A percentile compares a stretch with the other conserved stretches of the same genome.
Conservation (phyloP, 768 basidiomycete genomes). For the Amanita subjunquillea region DNA sequence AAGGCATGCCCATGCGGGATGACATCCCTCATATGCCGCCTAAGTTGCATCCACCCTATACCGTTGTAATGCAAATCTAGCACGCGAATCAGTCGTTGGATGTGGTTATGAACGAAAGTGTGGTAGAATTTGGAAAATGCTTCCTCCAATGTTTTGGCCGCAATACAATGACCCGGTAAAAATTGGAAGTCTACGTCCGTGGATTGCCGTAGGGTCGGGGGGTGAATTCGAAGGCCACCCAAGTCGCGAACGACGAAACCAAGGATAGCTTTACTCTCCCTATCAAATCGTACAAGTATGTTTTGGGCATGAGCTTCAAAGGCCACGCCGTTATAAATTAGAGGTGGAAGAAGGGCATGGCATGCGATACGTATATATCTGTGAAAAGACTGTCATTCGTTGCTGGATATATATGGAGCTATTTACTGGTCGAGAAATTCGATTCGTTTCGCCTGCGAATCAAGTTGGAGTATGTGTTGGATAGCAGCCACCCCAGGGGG, state of each 20-base stretch:
- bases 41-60: slow-evolving; percentile 38
- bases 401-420: not conserved
- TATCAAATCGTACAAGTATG: slow-evolving; percentile 36
- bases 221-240: slow-evolving; percentile 47
- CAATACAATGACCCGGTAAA: slow-evolving; percentile 42
- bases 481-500: slow-evolving; percentile 34
- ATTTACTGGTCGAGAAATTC: slow-evolving; percentile 37
- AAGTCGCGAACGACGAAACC: slow-evolving; percentile 50
- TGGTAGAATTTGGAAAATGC: slow-evolving; percentile 50
- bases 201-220: slow-evolving; percentile 33
- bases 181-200: slow-evolving; percentile 42
- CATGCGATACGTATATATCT: slow-evolving; percentile 45
- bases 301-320: slow-evolving; percentile 58
- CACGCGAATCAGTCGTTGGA: slow-evolving; percentile 45
- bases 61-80: slow-evolving; percentile 43
- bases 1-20: slow-evolving; percentile 37
- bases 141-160: slow-evolving; percentile 35
- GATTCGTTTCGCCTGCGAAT: slow-evolving; percentile 34
- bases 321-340: slow-evolving; percentile 44
- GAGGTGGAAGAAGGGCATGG: slow-evolving; percentile 39
- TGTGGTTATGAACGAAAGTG: slow-evolving; percentile 49
- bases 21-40: slow-evolving; percentile 30
- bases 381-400: not conserved
- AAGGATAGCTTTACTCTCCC: slow-evolving; percentile 26
- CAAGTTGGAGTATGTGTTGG: slow-evolving; percentile 33